phyloP scores from a whole-genome alignment of 2,329 filamentous ascomycete genomes.

The Dactylonectria estremocensis region DNA sequence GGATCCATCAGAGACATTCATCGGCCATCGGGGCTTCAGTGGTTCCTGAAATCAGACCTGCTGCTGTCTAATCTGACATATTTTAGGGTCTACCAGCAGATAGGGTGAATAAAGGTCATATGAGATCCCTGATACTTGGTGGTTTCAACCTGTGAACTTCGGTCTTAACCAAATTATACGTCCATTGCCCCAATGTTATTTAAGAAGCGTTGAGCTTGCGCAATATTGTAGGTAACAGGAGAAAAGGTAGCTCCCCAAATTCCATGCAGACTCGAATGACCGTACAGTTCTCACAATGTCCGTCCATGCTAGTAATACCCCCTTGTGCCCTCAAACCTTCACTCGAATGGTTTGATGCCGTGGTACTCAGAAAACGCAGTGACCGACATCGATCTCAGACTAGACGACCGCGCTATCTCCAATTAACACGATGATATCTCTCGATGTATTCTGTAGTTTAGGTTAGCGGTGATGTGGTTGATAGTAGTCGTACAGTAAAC shows the following conservation, averaged over 20 bases:
- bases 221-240: neutral
- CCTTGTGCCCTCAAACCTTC: no score
- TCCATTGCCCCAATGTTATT: neutral
- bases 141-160: neutral
- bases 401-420: no score
- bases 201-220: neutral
- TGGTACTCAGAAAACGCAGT: no score
- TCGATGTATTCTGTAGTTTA: no score
- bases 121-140: neutral
- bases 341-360: no score
- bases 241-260: neutral
- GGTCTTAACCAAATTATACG: neutral
- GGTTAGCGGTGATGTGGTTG: no score
- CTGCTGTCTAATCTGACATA: neutral
- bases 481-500: no score
- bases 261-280: neutral
- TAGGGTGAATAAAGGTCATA: neutral
- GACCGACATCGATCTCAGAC: no score
- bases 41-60: neutral
- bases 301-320: no score
- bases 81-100: neutral
- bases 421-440: no score
- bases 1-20: constrained; percentile 15
- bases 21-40: constrained; percentile 20
- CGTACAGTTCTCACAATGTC: neutral